Base-by-base conservation (phyloP, 306 rosid species). In the Vigna mungo region DNA sequence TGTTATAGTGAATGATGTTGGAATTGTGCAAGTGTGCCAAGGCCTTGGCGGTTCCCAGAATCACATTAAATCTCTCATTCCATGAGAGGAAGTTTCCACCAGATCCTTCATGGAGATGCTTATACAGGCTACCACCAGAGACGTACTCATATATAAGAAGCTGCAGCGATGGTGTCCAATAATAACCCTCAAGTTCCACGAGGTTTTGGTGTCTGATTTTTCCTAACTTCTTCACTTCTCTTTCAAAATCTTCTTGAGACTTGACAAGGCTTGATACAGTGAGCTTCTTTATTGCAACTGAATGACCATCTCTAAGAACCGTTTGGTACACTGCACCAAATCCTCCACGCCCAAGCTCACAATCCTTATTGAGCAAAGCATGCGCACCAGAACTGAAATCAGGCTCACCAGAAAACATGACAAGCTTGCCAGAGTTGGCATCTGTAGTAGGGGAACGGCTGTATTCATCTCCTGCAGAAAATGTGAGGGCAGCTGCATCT, bases 271-370 rank as follows among this genome's bases (percentile, higher is more conserved):
- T 96, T 21, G 99, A 92, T 54, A 96, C 99, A 0, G 98, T 96
- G 81, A 96, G 99, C 80, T 96, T 96, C 93, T 96, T 96, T 81
- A 96, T 96, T 46, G 99, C 99, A 83, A 96, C 99, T 9, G 98
- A 72, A 20, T 82, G 94, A 12, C 99, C 99, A 62, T 96, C 97
- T 73, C 92, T 81, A 41, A 96, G 97, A 86, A 88, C 93, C 6
- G 98, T 91, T 76, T 84, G 84, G 75, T 96, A 96, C 34, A 96
- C 99, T 9, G 98, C 91, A 48, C 99, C 99, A 27, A 96, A 96
- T 39, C 99, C 99, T 2, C 99, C 99, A 34, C 98, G 97, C 18
- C 99, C 99, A 65, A 96, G 99, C 89, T 96, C 99, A 30, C 98
- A 96, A 68, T 96, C 98, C 88, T 96, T 96, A 80, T 92, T 96